Evolutionary conservation across 768 basidiomycete species (phyloP).

Genomic region (Amanita inopinata): DNA sequence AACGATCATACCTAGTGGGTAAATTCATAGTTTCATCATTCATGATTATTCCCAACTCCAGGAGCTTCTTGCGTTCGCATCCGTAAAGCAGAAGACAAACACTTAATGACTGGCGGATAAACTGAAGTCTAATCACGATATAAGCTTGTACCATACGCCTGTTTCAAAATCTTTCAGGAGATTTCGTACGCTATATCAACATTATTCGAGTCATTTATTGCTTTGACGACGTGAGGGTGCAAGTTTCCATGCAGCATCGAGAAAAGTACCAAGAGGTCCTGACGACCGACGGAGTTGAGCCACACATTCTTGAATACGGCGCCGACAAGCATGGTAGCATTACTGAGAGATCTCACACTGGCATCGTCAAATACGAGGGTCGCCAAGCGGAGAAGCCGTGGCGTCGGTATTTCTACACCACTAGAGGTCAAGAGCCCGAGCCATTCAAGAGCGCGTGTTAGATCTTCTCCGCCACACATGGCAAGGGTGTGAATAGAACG

Average conservation of each 20-base stretch:
- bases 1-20: slow-evolving; percentile 42
- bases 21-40: slow-evolving; percentile 39
- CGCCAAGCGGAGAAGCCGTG: slow-evolving; percentile 39
- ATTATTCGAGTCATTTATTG: slow-evolving; percentile 21
- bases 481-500: slow-evolving; percentile 36
- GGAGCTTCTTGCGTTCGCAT: slow-evolving; percentile 42
- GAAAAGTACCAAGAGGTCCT: slow-evolving; percentile 45
- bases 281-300: slow-evolving; percentile 48
- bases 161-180: neutral
- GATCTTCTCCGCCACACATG: slow-evolving; percentile 29
- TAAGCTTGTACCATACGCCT: neutral
- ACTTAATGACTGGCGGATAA: slow-evolving; percentile 54
- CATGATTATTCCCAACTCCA: slow-evolving; percentile 35
- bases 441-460: slow-evolving; percentile 45
- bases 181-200: slow-evolving; percentile 26
- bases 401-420: slow-evolving; percentile 51
- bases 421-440: slow-evolving; percentile 52
- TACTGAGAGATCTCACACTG: slow-evolving; percentile 25
- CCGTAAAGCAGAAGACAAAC: slow-evolving; percentile 58
- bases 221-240: slow-evolving; percentile 23
- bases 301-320: slow-evolving; percentile 48
- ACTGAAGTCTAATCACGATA: slow-evolving; percentile 26
- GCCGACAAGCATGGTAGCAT: slow-evolving; percentile 42
- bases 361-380: slow-evolving; percentile 27
- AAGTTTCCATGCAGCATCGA: slow-evolving; percentile 32